Evolutionary conservation across 208 protist genomes (phyloP), one percentile per base, ranked within the genome.

Genomic region (Crithidia fasciculata): DNA sequence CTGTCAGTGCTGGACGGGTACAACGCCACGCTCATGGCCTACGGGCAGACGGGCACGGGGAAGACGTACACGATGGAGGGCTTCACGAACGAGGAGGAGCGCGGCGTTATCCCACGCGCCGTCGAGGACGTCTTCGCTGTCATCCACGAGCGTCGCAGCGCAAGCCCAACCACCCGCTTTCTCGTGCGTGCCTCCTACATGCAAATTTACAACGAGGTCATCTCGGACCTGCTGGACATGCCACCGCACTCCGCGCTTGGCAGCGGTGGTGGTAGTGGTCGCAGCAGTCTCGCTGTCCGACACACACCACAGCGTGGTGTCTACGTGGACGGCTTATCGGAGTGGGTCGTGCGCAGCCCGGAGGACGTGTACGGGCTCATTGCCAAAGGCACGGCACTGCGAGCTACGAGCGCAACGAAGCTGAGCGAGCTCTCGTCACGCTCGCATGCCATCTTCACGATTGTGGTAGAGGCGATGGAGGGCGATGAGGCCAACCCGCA

Each of bases 401-500:
- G 92, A 15, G 86, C 91, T 4, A 94, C 86, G 41, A 92, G 83
- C 8, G 58, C 82, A 10, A 99, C 97, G 4, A 80, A 86, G 60
- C 94, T 98, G 83, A 99, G 98, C 80, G 87, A 97, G 28, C 70
- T 92, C 8, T 98, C 93, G 28, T 97, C 87, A 18, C 89, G 98
- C 49, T 99, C 98, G 9, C 98, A 99, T 82, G 97, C 98, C 36
- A 98, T 99, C 58, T 92, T 99, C 72, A 92, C 82, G 0, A 79
- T 96, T 18, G 71, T 86, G 16, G 84, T 95, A 41, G 84, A 92
- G 66, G 76, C 81, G 36, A 83, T 83, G 63, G 78, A 91, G 52
- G 80, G 70, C 13, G 75, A 88, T 64, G 64, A 76, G 66, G 50
- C 90, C 54, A 72, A 67, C 55, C 80, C 91, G 68, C 80, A 87